Base-by-base conservation (phyloP, 805 yeast species). In the Nakazawaea laoshanensis region DNA sequence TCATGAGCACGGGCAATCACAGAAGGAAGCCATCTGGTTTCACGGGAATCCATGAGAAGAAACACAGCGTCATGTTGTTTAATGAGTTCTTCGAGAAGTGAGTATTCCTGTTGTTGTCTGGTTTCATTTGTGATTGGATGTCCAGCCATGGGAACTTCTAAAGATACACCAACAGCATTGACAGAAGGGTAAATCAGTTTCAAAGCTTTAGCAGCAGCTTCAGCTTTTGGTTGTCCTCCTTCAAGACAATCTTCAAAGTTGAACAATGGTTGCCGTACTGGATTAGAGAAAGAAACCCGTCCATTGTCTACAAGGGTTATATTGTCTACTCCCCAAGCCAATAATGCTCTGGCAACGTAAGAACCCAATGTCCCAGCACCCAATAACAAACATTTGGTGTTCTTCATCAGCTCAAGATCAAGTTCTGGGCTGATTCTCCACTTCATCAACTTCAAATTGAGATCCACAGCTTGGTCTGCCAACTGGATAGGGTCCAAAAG, bases 321-420 rank as follows among this genome's bases (percentile, higher is more conserved):
- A 22, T 74, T 63, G 29, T 85, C 61, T 1, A 88, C 88, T 3
- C 98, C 98, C 98, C 98, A 92, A 1, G 94, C 97, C 53, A 92
- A 52, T 19, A 92, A 57, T 0, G 83, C 80, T 35, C 99, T 65
- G 0, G 94, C 70, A 5, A 92, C 89, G 48, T 89, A 89, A 38
- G 94, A 80, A 0, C 98, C 99, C 6, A 94, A 63, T 3, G 99
- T 92, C 5, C 99, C 99, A 0, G 97, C 83, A 0, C 99, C 99
- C n/a, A 92, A 65, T 11, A 92, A 59, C 27, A 92, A 55, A 24
- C 88, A 80, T 42, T 68, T 78, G 8, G 79, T 69, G 12, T 55
- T 38, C 42, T 73, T 70, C 15, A 92, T 61, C 2, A 57, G 49
- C 5, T 83, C 88, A 29, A 92, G 61, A 47, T 92, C 71, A 3